Conservation (phyloP, 305 asterid genomes). For the Fraxinus ornus region DNA sequence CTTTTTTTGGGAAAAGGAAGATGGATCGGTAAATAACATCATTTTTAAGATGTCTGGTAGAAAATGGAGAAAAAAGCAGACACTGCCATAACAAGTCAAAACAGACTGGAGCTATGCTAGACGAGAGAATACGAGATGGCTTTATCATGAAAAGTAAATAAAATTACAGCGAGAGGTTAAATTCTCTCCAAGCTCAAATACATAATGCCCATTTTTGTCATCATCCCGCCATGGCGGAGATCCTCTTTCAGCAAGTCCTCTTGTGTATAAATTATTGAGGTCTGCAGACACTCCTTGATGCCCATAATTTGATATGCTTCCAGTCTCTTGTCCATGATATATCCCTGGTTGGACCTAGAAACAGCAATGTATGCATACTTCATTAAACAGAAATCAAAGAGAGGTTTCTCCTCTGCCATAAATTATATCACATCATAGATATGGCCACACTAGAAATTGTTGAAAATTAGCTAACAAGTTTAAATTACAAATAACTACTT, state of each 20-base stretch:
- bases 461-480: background rate
- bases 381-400: background rate
- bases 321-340: constrained; percentile 79
- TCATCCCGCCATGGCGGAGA: constrained; percentile 92
- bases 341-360: constrained; percentile 97
- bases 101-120: background rate
- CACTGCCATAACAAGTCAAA: background rate
- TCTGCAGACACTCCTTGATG: constrained; percentile 56
- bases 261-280: constrained; percentile 55
- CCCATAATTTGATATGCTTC: constrained; percentile 64
- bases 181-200: constrained; percentile 94
- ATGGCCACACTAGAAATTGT: background rate
- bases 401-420: background rate
- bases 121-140: background rate
- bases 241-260: constrained; percentile 67
- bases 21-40: background rate
- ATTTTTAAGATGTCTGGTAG: background rate
- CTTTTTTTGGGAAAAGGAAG: background rate
- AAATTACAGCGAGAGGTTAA: constrained; percentile 89
- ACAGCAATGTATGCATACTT: constrained; percentile 48
- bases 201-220: constrained; percentile 96
- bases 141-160: background rate
- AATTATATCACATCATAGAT: background rate
- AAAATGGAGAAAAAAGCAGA: background rate
- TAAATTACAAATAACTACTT: background rate